These are phyloP conservation scores for Puccinellia tenuiflora DNA, from an alignment of 176 grass and related monocot species.

Conservation along the genomic window DNA sequence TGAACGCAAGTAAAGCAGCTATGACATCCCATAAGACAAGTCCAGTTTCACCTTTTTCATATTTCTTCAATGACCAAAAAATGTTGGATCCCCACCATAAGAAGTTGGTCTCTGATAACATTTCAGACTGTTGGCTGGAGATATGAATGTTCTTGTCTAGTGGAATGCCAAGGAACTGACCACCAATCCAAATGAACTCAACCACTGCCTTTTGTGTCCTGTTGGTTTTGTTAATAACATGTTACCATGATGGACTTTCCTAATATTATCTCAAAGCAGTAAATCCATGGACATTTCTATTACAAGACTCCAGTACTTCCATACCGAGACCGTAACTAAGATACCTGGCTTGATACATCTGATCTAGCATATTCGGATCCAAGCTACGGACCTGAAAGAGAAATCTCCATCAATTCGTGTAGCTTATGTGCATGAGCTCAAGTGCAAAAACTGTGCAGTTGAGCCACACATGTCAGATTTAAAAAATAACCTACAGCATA, in stretches of 20 bases:
- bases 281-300: not conserved
- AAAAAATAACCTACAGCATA: constrained; percentile 37
- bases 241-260: constrained; percentile 1
- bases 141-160: constrained; percentile 31
- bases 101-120: constrained; percentile 18
- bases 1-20: constrained; percentile 48
- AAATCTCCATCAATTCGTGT: constrained; percentile 1
- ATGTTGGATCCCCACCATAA: constrained; percentile 68
- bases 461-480: constrained; percentile 20
- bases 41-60: constrained; percentile 41
- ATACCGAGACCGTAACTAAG: constrained; percentile 7
- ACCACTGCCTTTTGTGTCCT: constrained; percentile 81
- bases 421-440: constrained; percentile 13
- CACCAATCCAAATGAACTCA: constrained; percentile 74
- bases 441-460: constrained; percentile 8
- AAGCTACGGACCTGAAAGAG: constrained; percentile 66
- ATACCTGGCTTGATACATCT: constrained; percentile 96
- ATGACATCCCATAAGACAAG: constrained; percentile 80
- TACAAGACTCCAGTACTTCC: not conserved
- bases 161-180: constrained; percentile 67
- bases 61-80: constrained; percentile 61
- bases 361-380: constrained; percentile 67
- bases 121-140: constrained; percentile 17
- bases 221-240: constrained; percentile 21
- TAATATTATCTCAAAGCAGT: too few species aligned